Conservation (phyloP, 108 stramenopile species). For the Cyclotella baltica region DNA sequence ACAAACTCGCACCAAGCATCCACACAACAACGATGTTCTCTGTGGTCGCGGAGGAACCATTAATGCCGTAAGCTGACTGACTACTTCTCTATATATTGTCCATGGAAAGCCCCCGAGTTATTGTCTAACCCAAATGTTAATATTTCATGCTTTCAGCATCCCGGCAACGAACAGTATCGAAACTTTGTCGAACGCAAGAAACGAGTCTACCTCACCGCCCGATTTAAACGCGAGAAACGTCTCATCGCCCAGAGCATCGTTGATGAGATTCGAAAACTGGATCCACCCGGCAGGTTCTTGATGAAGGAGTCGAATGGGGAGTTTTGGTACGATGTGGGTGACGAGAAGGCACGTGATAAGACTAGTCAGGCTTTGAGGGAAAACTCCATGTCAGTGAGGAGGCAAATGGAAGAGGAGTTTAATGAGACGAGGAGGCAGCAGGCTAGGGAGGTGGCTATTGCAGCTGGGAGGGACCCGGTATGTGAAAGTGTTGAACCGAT, state of each 20-base stretch:
- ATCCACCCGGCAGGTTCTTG: constrained; percentile 89
- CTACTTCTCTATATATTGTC: no score
- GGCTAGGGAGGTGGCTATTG: constrained; percentile 33
- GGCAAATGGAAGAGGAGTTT: constrained; percentile 48
- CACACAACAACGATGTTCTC: constrained; percentile 59
- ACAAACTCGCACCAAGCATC: constrained; percentile 32
- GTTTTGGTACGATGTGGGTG: constrained; percentile 80
- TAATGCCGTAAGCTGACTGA: constrained; percentile 32
- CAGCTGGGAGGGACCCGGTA: constrained; percentile 39
- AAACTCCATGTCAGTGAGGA: constrained; percentile 38
- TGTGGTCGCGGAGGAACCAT: constrained; percentile 58
- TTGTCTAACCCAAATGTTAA: no score
- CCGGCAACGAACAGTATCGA: constrained; percentile 60
- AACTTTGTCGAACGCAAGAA: constrained; percentile 82
- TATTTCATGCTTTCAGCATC: constrained; percentile 13
- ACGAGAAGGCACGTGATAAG: constrained; percentile 82
- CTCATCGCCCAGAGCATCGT: constrained; percentile 74
- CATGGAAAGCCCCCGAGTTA: no score
- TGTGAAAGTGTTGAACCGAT: constrained; percentile 1
- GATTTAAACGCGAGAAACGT: constrained; percentile 70
- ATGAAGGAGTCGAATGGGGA: constrained; percentile 61
- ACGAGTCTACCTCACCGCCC: constrained; percentile 56
- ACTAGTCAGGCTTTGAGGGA: constrained; percentile 51
- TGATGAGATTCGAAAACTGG: constrained; percentile 60
- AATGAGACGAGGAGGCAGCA: constrained; percentile 38